Base-by-base conservation (phyloP, 805 yeast species). In the Blastobotrys robertii region DNA sequence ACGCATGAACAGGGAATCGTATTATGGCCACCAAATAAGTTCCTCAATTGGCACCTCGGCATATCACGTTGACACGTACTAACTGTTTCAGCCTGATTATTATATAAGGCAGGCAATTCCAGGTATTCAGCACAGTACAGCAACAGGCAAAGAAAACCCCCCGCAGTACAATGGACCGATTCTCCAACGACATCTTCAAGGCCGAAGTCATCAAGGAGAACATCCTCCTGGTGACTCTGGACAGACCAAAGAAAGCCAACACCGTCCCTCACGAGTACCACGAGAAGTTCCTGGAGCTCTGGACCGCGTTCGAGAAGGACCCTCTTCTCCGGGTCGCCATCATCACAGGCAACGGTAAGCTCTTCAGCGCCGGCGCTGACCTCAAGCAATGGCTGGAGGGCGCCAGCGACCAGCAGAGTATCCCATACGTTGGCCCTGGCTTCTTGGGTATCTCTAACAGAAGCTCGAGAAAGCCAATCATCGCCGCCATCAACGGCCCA, bases 351-450 rank as follows among this genome's bases (percentile, higher is more conserved):
- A 39, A 41, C 8, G 59, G 59, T 22, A 45, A 40, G 25, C 46
- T 55, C n/a, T 56, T 56, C 37, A 51, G 53, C 28, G 57, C 60
- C 3, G 60, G 60, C 0, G 60, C 60, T 2, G 60, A 56, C 40
- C 45, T 56, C 25, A 51, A 49, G 43, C 56, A 45, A 29, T 48
- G 51, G 50, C 40, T 46, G 15, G 34, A 30, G n/a, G 15, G 15
- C 6, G 42, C 49, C 16, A 22, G 38, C 11, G 19, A 37, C 15
- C 41, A 36, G 22, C 41, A 44, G 11, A 15, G 14, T 30, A 35
- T 30, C 36, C 33, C 37, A 11, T 11, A 31, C 10, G 46, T 50
- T 4, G 25, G 25, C 25, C 25, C 25, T 19, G 58, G 58, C 3
- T 55, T 55, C 42, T 29, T 54, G 42, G 59, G 58, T 1, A 38